phyloP scores from a whole-genome alignment of 345 rosid species.

The Dimocarpus longan region DNA sequence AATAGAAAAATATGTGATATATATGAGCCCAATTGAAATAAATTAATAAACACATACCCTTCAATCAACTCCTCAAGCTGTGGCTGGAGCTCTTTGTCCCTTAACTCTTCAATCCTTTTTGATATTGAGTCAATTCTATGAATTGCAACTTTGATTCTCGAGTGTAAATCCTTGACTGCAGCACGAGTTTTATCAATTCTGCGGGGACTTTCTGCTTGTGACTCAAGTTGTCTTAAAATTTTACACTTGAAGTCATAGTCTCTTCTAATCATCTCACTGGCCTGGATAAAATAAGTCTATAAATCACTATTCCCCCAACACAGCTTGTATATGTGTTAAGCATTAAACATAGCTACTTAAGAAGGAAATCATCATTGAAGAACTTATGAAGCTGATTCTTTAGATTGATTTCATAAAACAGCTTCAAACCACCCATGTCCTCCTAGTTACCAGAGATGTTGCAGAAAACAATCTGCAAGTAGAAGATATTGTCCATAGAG shows the following conservation, averaged over 20 bases:
- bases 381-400: background rate
- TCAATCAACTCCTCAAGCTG: conserved; percentile 93
- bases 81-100: conserved; percentile 95
- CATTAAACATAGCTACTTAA: background rate
- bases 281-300: conserved; percentile 45
- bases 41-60: conserved; percentile 54
- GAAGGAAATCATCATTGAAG: background rate
- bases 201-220: conserved; percentile 50
- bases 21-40: background rate
- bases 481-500: background rate
- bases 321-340: background rate
- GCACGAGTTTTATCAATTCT: conserved; percentile 87
- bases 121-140: conserved; percentile 90
- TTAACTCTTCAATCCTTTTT: conserved; percentile 80
- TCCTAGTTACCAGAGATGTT: background rate
- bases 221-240: conserved; percentile 69
- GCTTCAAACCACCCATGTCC: background rate
- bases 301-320: background rate
- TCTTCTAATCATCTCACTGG: conserved; percentile 71
- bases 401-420: background rate
- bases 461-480: background rate
- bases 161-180: conserved; percentile 84
- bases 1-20: background rate
- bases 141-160: conserved; percentile 93
- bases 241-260: conserved; percentile 70